These are phyloP conservation scores for Elaeis oleifera DNA, from an alignment of 202 grass and related monocot genomes.

Conservation along the genomic window DNA sequence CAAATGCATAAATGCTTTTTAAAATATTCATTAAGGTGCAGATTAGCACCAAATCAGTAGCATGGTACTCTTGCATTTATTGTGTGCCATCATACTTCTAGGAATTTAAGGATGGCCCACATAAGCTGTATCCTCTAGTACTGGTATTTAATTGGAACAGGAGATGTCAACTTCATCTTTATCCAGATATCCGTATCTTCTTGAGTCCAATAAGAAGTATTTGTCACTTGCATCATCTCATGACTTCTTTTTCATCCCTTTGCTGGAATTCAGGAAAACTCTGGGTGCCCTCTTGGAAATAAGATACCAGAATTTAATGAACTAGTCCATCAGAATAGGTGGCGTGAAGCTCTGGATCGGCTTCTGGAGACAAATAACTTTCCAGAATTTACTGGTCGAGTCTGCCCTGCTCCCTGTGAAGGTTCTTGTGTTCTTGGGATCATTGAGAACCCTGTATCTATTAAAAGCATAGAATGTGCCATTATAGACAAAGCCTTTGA, in stretches of 20 bases:
- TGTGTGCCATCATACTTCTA: no score
- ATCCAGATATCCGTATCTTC: no score
- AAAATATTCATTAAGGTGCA: no score
- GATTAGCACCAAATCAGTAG: no score
- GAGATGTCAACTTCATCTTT: no score
- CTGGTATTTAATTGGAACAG: no score
- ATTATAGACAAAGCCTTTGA: conserved; percentile 99
- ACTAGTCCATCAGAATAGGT: conserved; percentile 87
- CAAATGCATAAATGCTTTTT: no score
- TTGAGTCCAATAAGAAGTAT: neutral
- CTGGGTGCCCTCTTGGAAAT: conserved; percentile 96
- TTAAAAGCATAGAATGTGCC: conserved; percentile 97
- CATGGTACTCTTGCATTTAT: no score
- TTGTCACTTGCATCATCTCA: conserved; percentile 4
- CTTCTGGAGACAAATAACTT: conserved; percentile 97
- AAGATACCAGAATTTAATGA: conserved; percentile 99
- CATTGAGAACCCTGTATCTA: conserved; percentile 97
- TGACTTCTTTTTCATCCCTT: conserved; percentile 6
- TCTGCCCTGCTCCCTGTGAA: conserved; percentile 96
- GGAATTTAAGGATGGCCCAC: no score
- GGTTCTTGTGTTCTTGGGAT: conserved; percentile 98
- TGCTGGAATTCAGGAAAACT: conserved; percentile 53
- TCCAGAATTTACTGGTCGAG: conserved; percentile 94
- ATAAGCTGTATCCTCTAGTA: no score
- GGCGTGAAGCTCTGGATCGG: conserved; percentile 89